Conservation (phyloP, 2,329 filamentous ascomycete genomes). For the Aspergillus felis region DNA sequence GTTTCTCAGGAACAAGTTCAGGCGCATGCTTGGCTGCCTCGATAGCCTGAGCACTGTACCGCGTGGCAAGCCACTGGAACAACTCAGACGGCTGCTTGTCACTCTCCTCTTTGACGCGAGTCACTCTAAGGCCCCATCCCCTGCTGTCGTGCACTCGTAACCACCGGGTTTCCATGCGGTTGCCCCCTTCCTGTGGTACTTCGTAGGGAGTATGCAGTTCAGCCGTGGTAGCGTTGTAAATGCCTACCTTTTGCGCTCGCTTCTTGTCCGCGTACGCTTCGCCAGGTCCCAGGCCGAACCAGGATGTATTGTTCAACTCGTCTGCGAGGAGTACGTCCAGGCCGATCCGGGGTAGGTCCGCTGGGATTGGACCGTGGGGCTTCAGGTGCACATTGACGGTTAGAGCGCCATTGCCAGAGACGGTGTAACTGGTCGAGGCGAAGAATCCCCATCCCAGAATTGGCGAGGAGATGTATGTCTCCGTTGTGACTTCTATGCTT, state of each 20-base stretch:
- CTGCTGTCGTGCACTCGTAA: slow-evolving; percentile 8
- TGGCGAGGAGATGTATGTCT: slow-evolving; percentile 17
- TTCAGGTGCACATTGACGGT: slow-evolving; percentile 8
- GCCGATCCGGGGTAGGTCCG: slow-evolving; percentile 4
- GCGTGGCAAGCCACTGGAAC: slow-evolving; percentile 16
- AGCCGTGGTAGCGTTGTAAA: slow-evolving; percentile 11
- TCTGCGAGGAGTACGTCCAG: slow-evolving; percentile 12
- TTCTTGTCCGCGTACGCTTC: slow-evolving; percentile 26
- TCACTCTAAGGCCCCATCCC: slow-evolving; percentile 1
- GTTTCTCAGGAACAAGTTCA: slow-evolving; percentile 14
- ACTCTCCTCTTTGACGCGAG: background rate
- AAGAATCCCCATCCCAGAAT: slow-evolving; percentile 22
- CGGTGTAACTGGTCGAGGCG: slow-evolving; percentile 10
- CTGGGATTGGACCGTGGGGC: slow-evolving; percentile 12
- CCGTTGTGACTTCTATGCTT: slow-evolving; percentile 8
- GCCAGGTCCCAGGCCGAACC: slow-evolving; percentile 25
- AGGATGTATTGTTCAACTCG: slow-evolving; percentile 12
- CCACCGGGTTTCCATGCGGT: slow-evolving; percentile 21
- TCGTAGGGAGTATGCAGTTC: slow-evolving; percentile 24
- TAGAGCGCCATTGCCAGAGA: slow-evolving; percentile 10
- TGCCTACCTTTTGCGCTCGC: slow-evolving; percentile 16
- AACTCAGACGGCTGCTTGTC: background rate
- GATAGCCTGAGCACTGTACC: slow-evolving; percentile 13
- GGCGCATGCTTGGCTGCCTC: slow-evolving; percentile 16
- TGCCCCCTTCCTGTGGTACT: slow-evolving; percentile 24